Base-by-base conservation (phyloP, 2,329 filamentous ascomycete species). In the Trichoderma asperellum region DNA sequence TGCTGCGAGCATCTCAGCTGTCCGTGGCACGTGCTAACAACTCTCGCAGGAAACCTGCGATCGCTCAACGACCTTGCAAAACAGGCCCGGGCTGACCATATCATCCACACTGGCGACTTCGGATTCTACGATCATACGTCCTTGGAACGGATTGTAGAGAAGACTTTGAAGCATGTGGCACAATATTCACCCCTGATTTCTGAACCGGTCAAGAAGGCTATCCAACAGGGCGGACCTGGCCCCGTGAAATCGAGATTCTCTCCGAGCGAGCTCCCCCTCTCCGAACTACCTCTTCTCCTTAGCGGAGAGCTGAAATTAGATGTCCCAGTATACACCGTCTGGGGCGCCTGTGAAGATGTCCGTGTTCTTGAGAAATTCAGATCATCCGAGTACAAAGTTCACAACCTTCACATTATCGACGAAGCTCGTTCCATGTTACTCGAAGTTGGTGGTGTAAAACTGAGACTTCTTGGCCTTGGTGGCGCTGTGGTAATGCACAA, bases 401-500 rank as follows among this genome's bases (percentile, higher is more conserved):
- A 91, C 76, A 99, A 99, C 79, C 88, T 99, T 74, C 94, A 97
- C 85, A 97, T 99, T 78, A 97, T 99, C 75, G 96, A 99, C 74
- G 96, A 99, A 84, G 94, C 96, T 65, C 95, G 95, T 79, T 98
- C 96, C 47, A 92, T 97, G 85, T 85, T 99, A 74, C 87, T 99
- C 69, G 96, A 99, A 82, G 86, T 98, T 71, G 96, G 95, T 68
- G 96, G 96, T 69, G 93, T 99, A 68, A 98, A 98, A 87, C 89
- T 99, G 73, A 92, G 96, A 76, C 87, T 99, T 61, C 88, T 99
- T 35, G 96, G 96, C 72, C 86, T 99, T 40, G 96, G 96, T 73
- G 96, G 96, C 76, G 96, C 96, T 7, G 95, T 99, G 5, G 96
- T 99, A 70, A 99, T 99, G 94, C 96, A 99, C 86, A 99, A 99